Percentiles rank a stretch among this genome's conserved stretches.
phyloP scores from a whole-genome alignment of 1,284 basidiomycete genomes.

The Ganoderma multipileum region DNA sequence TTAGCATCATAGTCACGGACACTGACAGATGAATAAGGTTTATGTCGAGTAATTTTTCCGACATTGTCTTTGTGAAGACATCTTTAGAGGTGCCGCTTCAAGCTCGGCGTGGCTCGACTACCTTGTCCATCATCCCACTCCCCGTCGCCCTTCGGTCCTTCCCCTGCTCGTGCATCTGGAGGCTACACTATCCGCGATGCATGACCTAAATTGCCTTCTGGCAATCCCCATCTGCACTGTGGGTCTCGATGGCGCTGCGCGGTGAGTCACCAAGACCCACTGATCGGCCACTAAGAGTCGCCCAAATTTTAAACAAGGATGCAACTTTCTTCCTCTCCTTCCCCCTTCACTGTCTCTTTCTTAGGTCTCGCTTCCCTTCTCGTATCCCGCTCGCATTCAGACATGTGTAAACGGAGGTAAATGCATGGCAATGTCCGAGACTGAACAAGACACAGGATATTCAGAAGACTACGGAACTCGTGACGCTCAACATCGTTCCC shows the following conservation, averaged over 20 bases:
- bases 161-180: neutral
- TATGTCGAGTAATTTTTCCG: neutral
- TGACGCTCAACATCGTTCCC: constrained; percentile 30
- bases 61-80: neutral
- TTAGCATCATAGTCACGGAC: neutral
- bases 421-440: constrained; percentile 7
- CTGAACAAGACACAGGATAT: constrained; percentile 6
- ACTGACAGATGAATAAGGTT: neutral
- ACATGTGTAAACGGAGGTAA: neutral
- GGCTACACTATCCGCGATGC: neutral
- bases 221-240: neutral
- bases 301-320: neutral
- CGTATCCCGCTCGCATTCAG: neutral
- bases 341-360: too few species aligned
- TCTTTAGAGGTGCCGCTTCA: too few species aligned
- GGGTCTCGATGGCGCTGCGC: neutral
- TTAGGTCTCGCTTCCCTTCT: too few species aligned
- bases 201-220: neutral
- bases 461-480: constrained; percentile 21
- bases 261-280: constrained; percentile 1
- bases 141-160: neutral
- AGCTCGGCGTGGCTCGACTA: too few species aligned
- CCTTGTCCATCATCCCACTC: neutral
- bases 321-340: neutral
- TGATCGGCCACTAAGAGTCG: neutral